Evolutionary conservation across 306 rosid genomes (phyloP).

Genomic region (Dryas octopetala): DNA sequence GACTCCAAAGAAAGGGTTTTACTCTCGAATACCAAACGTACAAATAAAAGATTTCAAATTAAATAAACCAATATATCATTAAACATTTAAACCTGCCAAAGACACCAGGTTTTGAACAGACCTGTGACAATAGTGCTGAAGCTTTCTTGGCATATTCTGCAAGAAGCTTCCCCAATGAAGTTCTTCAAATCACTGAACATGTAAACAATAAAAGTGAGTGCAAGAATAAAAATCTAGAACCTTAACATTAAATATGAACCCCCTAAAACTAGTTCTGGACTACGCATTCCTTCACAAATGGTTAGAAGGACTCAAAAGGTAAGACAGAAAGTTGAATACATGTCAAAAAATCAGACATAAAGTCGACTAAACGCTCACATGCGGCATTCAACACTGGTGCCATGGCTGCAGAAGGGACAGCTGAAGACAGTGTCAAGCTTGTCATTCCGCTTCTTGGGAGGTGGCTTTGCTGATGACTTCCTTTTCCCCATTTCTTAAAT

Average conservation of each 20-base stretch:
- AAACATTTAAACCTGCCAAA: not conserved
- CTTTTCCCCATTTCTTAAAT: slow-evolving; percentile 83
- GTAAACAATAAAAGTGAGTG: slow-evolving; percentile 16
- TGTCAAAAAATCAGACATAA: not conserved
- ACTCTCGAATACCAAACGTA: no score
- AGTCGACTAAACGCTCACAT: slow-evolving; percentile 50
- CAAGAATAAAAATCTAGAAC: not conserved
- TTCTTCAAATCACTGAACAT: slow-evolving; percentile 80
- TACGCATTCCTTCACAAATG: not conserved
- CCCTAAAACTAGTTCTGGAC: not conserved
- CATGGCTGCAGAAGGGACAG: slow-evolving; percentile 97
- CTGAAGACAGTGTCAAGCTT: slow-evolving; percentile 96
- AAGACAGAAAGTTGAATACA: not conserved
- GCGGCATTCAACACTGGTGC: slow-evolving; percentile 88
- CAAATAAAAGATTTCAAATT: not conserved
- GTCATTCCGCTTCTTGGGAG: slow-evolving; percentile 93
- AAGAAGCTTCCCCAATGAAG: slow-evolving; percentile 80
- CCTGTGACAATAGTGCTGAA: slow-evolving; percentile 78
- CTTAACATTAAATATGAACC: not conserved
- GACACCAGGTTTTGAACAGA: slow-evolving; percentile 15
- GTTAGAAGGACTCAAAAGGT: not conserved
- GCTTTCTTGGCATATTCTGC: slow-evolving; percentile 83
- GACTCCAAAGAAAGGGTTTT: not conserved
- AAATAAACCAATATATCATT: not conserved
- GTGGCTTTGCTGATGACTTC: slow-evolving; percentile 86